Base-by-base conservation (phyloP, 306 rosid genomes). In the Sicyos baderoa region DNA sequence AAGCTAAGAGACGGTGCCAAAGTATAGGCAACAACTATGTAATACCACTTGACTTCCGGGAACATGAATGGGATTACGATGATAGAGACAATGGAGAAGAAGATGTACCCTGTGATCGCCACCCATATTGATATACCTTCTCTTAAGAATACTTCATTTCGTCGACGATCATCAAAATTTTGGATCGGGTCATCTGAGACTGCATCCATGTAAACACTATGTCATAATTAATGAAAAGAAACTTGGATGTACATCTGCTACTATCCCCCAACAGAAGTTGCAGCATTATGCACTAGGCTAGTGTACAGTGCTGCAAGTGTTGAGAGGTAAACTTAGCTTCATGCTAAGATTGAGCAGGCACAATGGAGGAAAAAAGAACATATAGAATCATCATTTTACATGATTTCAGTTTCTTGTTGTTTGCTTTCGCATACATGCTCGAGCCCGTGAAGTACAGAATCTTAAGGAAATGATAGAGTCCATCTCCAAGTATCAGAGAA, bases 1-100 rank as follows among this genome's bases (percentile, higher is more conserved):
- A 94, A 94, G 82, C 97, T 82, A 1, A 94, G 96, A 54, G 96
- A 84, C 2, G 99, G 99, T 0, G 97, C 99, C 9, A 88, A 78
- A 40, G 83, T 40, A 72, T 94, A 94, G 56, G 99, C 96, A 3
- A 86, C 80, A 12, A 85, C 85, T 61, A 90, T 90, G 56, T 74
- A 94, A 45, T 94, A 88, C 99, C 99, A 94, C 76, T 94, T 90
- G 77, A 94, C 60, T 74, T 80, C 83, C 6, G 96, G 97, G 79
- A 94, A 94, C 90, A 94, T 94, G 65, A 84, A 14, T 12, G 99
- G 99, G 51, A 94, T 84, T n/a, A 85, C 83, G 18, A 94, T 35
- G 70, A 86, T 72, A 2, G 99, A 87, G 54, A 94, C 47, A 27
- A 88, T n/a, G 68, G 96, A 81, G 79, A 90, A 90, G 64, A 82